These are phyloP conservation scores for Kwoniella bestiolae DNA, from an alignment of 768 basidiomycete species.

Conservation along the genomic window DNA sequence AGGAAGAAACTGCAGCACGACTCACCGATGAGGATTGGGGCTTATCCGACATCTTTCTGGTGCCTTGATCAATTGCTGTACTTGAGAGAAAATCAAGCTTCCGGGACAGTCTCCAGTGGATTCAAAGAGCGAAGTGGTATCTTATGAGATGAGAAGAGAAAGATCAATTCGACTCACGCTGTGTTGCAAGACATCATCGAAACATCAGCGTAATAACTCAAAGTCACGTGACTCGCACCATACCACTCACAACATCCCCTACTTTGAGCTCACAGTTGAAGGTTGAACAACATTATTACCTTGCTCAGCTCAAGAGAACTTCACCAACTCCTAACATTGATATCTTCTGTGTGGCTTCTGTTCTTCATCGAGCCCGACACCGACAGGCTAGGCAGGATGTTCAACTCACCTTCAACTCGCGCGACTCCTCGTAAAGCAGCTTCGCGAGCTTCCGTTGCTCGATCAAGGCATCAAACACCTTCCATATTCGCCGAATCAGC, in stretches of 20 bases:
- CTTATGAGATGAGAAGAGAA: no score
- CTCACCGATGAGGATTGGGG: conserved; percentile 3
- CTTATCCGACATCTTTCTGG: conserved; percentile 2
- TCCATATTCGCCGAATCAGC: conserved; percentile 39
- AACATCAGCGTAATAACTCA: not conserved
- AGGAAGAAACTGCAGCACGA: not conserved
- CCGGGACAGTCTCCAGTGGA: no score
- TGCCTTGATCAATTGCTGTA: no score
- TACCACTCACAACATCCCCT: no score
- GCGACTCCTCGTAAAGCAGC: conserved; percentile 35
- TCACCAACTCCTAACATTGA: conserved; percentile 1
- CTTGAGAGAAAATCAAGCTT: no score
- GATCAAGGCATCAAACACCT: conserved; percentile 28
- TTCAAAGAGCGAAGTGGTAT: no score
- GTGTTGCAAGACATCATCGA: not conserved
- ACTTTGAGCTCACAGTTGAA: no score
- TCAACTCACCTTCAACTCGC: conserved; percentile 43
- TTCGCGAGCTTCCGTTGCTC: conserved; percentile 21
- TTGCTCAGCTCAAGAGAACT: no score
- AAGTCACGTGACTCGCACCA: not conserved
- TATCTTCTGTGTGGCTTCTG: no score
- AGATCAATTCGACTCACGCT: no score
- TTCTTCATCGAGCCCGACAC: not conserved
- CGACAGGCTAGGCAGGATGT: conserved; percentile 24
- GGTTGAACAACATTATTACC: not conserved